Evolutionary conservation across 176 grass and related monocot species (phyloP), one percentile per base, ranked within the genome.

Genomic region (Eragrostis nindensis): DNA sequence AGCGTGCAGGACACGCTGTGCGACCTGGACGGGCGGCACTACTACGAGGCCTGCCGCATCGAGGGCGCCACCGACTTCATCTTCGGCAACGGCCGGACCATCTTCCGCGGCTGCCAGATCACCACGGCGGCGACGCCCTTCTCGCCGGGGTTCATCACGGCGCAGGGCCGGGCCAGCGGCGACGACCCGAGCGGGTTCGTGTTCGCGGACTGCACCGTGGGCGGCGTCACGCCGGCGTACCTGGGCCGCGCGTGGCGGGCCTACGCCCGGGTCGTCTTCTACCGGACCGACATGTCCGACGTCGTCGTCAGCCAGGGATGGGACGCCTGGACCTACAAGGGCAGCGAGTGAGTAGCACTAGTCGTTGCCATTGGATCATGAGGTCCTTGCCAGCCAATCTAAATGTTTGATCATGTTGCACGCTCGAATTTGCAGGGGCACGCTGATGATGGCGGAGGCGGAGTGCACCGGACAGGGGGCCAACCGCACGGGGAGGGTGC

Each of bases 241-340:
- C 83, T 97, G 0, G 94, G 94, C 1, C 86, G 91, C 61, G 84
- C 94, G 4, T 94, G 94, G 94, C 53, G 91, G 0, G 8, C 17
- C 13, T 97, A 92, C 69, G 82, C 94, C 21, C 69, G 94, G 38
- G 91, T 97, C 50, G 86, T 97, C 62, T 97, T 92, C 78, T 92
- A 84, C 79, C 42, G 69, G 39, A 92, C 89, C 0, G 16, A 74
- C 85, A 94, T 97, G 94, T 84, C 87, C 17, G 62, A 52, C 68
- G 66, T 92, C 27, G 74, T 97, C 19, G 72, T 81, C 36, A 71
- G 83, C 27, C 47, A 22, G 21, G 94, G 94, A 0, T 97, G 94
- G 92, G 76, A 89, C 62, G 71, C 80, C 4, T 97, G 92, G 92
- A 21, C 18, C 29, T 85, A 74, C 74, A 78, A 86, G 50, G 85